Percentiles rank a stretch among this genome's conserved stretches.
Conservation (phyloP, 192 early-diverging fungal genomes). For the Chytriomyces sp. region DNA sequence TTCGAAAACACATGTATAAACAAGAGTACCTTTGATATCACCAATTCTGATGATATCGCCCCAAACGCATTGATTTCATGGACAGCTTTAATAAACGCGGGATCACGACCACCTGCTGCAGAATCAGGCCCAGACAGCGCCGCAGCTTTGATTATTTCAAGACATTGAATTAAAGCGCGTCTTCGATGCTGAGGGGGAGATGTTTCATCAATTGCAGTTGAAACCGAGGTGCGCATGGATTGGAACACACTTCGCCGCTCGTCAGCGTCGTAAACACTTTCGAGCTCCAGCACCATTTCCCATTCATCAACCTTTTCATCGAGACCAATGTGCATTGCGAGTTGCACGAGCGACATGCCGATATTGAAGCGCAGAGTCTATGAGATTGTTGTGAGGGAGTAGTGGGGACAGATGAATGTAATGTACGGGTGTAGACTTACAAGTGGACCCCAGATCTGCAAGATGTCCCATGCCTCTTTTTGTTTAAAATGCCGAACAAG, state of each 20-base stretch:
- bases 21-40: not conserved
- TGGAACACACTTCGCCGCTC: not conserved
- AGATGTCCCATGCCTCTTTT: not conserved
- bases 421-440: not conserved
- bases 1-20: not conserved
- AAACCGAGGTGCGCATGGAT: not conserved
- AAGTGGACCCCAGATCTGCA: not conserved
- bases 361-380: not conserved
- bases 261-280: not conserved
- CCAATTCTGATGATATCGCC: not conserved
- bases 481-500: not conserved
- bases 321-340: not conserved
- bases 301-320: not conserved
- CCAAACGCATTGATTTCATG: not conserved
- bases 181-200: not conserved
- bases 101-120: no score
- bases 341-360: not conserved
- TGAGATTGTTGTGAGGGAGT: not conserved
- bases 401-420: not conserved
- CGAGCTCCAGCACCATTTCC: not conserved
- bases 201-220: not conserved
- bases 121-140: no score
- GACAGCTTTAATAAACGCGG: no score
- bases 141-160: not conserved
- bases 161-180: not conserved